Evolutionary conservation across 768 basidiomycete species (phyloP).

Genomic region (Lenzites betulinus): DNA sequence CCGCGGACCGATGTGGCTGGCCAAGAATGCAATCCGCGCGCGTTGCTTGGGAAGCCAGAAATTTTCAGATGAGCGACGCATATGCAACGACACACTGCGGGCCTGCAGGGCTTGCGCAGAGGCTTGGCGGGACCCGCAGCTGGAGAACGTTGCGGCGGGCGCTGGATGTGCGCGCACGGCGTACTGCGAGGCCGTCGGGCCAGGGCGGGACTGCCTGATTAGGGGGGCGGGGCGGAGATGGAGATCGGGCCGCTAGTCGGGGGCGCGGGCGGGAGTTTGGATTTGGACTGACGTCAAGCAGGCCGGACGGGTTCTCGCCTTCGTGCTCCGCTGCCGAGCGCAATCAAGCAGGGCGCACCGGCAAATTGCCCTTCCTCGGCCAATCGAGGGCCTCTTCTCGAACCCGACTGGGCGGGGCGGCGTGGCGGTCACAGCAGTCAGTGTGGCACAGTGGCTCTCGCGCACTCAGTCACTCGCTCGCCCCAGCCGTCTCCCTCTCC

Average conservation of each 20-base stretch:
- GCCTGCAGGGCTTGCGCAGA: not conserved
- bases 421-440: not conserved
- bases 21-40: not conserved
- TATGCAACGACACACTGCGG: not conserved
- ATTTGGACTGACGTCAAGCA: constrained; percentile 14
- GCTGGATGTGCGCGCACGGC: not conserved
- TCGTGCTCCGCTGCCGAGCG: constrained; percentile 10
- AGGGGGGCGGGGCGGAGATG: not conserved
- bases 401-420: constrained; percentile 7
- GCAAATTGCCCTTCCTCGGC: constrained; percentile 14
- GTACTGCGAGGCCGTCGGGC: not conserved
- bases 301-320: constrained; percentile 3
- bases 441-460: not conserved
- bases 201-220: not conserved
- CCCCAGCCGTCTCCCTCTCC: not conserved
- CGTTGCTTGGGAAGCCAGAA: constrained; percentile 6
- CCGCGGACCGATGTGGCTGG: constrained; percentile 7
- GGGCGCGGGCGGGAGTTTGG: not conserved
- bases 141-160: not conserved
- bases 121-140: not conserved
- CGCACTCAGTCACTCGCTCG: not conserved
- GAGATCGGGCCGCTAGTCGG: constrained; percentile 3
- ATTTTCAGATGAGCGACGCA: constrained; percentile 6
- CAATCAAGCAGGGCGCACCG: constrained; percentile 8
- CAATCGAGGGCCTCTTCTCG: constrained; percentile 15